Evolutionary conservation across 2,329 filamentous ascomycete species (phyloP).

Genomic region (Beauveria australis): DNA sequence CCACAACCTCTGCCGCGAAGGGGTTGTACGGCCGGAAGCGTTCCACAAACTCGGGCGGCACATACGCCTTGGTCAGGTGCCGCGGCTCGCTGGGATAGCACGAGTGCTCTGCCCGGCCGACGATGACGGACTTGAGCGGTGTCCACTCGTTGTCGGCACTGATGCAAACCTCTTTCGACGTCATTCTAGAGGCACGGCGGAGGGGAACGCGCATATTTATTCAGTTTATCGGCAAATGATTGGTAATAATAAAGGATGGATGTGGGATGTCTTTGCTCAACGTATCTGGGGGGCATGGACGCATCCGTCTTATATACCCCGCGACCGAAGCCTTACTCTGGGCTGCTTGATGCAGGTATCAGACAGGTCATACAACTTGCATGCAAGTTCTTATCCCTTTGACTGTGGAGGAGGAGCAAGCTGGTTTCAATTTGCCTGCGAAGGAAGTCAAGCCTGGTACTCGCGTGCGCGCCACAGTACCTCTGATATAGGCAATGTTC

Average conservation of each 20-base stretch:
- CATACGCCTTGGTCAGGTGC: slow-evolving; percentile 17
- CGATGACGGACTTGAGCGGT: slow-evolving; percentile 19
- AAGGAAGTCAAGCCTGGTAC: no score
- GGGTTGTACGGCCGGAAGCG: slow-evolving; percentile 17
- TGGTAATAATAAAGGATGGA: not conserved
- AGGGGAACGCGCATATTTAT: not conserved
- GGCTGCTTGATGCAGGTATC: not conserved
- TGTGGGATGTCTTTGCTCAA: not conserved
- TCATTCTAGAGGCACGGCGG: not conserved
- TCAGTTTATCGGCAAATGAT: not conserved
- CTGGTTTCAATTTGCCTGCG: no score
- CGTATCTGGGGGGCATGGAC: not conserved
- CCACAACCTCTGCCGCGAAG: slow-evolving; percentile 17
- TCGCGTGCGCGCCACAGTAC: no score
- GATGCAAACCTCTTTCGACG: not conserved
- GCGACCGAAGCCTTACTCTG: not conserved
- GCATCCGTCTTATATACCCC: not conserved
- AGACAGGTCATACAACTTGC: not conserved
- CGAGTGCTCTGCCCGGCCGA: slow-evolving; percentile 20
- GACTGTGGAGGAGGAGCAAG: no score
- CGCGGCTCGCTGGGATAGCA: slow-evolving; percentile 18
- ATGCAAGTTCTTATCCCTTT: not conserved
- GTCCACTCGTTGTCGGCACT: slow-evolving; percentile 20
- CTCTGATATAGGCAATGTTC: no score
- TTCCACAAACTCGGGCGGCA: slow-evolving; percentile 11